Evolutionary conservation across 2,329 filamentous ascomycete species (phyloP).

Genomic region (Botrytis squamosa): DNA sequence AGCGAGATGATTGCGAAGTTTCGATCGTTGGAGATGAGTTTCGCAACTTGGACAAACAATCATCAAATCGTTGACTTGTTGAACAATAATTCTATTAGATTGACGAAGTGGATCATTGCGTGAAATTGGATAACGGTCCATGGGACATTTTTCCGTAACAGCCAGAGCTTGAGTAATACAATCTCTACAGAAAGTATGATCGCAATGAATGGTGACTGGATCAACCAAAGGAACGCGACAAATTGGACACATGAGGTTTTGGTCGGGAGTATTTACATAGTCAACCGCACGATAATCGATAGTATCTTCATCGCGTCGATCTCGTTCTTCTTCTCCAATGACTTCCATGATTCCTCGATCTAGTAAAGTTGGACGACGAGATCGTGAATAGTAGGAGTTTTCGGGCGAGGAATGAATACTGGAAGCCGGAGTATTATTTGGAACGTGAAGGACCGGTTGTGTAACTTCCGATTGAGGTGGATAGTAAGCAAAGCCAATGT

Average conservation of each 20-base stretch:
- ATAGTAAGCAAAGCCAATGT: slow-evolving; percentile 16
- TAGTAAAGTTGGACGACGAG: slow-evolving; percentile 11
- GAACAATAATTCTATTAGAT: slow-evolving; percentile 50
- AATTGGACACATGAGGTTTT: slow-evolving; percentile 44
- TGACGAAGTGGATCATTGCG: slow-evolving; percentile 37
- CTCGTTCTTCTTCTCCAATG: slow-evolving; percentile 16
- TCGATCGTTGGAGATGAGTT: slow-evolving; percentile 51
- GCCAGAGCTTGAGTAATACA: slow-evolving; percentile 51
- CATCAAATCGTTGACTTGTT: slow-evolving; percentile 59
- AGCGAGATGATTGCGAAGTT: slow-evolving; percentile 55
- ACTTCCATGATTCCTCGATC: slow-evolving; percentile 15
- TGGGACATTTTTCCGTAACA: slow-evolving; percentile 51
- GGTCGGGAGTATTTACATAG: slow-evolving; percentile 40
- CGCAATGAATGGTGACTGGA: slow-evolving; percentile 60
- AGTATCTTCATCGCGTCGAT: slow-evolving; percentile 6
- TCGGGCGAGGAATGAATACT: slow-evolving; percentile 15
- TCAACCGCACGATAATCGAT: slow-evolving; percentile 41
- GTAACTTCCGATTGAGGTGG: neutral
- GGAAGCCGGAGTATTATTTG: slow-evolving; percentile 17
- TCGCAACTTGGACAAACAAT: slow-evolving; percentile 61
- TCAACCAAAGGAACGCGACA: slow-evolving; percentile 61
- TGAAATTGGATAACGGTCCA: slow-evolving; percentile 52
- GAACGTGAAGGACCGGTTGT: neutral
- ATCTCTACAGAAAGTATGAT: slow-evolving; percentile 63
- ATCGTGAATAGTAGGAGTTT: neutral